Base-by-base conservation (phyloP, 179 eudicot species). In the Drosera spatulata region DNA sequence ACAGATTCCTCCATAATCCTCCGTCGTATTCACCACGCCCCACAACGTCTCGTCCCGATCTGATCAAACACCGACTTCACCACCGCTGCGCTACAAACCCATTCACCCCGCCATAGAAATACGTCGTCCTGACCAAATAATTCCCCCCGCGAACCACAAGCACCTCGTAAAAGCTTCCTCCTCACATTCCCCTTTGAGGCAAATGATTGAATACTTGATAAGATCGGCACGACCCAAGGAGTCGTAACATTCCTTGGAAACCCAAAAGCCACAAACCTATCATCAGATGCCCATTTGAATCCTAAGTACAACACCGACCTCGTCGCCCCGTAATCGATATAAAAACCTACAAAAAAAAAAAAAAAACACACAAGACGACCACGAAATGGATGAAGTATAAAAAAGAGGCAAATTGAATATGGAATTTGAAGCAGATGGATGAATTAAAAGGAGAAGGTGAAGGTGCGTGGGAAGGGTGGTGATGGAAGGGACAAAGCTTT, bases 1-100 rank as follows among this genome's bases (percentile, higher is more conserved):
- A 57, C 67, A 63, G 22, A 45, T 81, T 75, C 14, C 47, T 66
- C 43, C 50, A 77, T 82, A 89, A 73, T 89, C 97, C 38, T 69
- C 79, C 0, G 91, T 93, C 10, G 97, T 89, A 59, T 93, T 93
- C 67, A 93, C 99, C 64, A 69, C 50, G 40, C 81, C 64, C 99
- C 99, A 90, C 11, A 86, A 58, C 33, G 88, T 89, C 40, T 86
- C 91, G 50, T 93, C 99, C 15, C 82, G 1, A 93, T 90, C 59
- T 89, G 99, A 65, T 93, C 94, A 53, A 93, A 93, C 66, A 93
- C 91, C 0, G 95, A 91, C 7, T 84, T 84, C 3, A 79, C 71
- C 2, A n/a, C n/a, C n/a, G n/a, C n/a, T n/a, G 33, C 53, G 53
- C 56, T 52, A n/a, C n/a, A n/a, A n/a, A n/a, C 55, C 91, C 95